Conservation (phyloP, 495 filamentous ascomycete genomes). For the Penicillium bovifimosum region DNA sequence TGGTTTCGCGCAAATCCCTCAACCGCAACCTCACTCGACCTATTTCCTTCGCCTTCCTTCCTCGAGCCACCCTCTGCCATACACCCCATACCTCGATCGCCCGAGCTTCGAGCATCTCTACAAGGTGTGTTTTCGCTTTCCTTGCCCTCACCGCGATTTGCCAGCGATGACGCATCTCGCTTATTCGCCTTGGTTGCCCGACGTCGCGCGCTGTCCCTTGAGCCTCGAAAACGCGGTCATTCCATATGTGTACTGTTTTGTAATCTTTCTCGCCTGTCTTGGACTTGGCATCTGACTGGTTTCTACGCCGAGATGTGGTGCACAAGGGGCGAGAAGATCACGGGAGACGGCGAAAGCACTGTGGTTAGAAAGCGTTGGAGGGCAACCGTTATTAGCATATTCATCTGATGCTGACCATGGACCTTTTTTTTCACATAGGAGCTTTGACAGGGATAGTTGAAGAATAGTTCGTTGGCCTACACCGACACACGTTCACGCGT, state of each 20-base stretch:
- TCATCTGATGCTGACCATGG: background rate
- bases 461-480: slow-evolving; percentile 2
- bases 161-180: background rate
- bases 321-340: background rate
- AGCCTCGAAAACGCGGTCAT: background rate
- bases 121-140: background rate
- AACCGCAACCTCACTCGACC: background rate
- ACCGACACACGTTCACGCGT: slow-evolving; percentile 6
- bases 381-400: background rate
- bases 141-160: slow-evolving; percentile 1
- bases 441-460: background rate
- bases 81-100: background rate
- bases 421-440: background rate
- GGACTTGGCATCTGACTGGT: background rate
- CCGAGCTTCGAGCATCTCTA: background rate
- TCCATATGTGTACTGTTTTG: background rate
- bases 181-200: background rate
- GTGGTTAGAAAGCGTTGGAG: background rate
- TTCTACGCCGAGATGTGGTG: background rate
- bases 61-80: slow-evolving; percentile 1
- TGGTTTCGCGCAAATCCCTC: slow-evolving; percentile 1
- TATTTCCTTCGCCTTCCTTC: background rate
- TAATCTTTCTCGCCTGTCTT: background rate
- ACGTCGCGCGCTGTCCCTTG: background rate
- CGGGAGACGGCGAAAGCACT: background rate